phyloP scores from a whole-genome alignment of 495 filamentous ascomycete species.

The Sabuloglossum arenarium region DNA sequence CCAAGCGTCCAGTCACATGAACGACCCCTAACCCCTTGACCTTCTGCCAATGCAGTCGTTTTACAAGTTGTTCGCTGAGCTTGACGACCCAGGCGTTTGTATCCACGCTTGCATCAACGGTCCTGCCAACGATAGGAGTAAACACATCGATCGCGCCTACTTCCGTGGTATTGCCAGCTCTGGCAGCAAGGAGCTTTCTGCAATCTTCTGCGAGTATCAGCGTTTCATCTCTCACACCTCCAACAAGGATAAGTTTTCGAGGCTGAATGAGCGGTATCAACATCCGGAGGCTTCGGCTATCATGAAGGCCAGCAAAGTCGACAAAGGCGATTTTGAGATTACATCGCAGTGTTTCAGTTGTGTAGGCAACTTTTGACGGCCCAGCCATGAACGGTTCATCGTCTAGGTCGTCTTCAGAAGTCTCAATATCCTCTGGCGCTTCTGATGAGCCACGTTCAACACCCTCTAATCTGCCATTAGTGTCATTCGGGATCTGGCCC shows the following conservation, averaged over 20 bases:
- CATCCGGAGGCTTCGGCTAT: constrained; percentile 82
- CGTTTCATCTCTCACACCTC: constrained; percentile 61
- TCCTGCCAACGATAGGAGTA: constrained; percentile 48
- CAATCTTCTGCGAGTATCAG: constrained; percentile 57
- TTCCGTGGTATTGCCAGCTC: constrained; percentile 22
- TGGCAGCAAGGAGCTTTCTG: constrained; percentile 43
- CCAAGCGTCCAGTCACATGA: constrained; percentile 51
- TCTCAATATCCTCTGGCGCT: neutral
- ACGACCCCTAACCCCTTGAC: constrained; percentile 77
- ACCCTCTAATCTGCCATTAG: neutral
- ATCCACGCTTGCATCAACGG: constrained; percentile 80
- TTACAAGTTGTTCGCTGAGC: constrained; percentile 60
- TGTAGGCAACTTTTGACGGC: constrained; percentile 52
- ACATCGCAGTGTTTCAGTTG: constrained; percentile 35
- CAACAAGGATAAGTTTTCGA: constrained; percentile 76
- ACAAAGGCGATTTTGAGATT: constrained; percentile 63
- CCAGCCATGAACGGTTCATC: constrained; percentile 29
- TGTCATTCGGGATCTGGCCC: neutral
- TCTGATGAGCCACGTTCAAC: constrained; percentile 5
- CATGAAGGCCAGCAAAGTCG: constrained; percentile 82
- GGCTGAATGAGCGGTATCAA: constrained; percentile 86
- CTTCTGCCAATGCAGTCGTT: constrained; percentile 81
- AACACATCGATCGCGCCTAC: constrained; percentile 41
- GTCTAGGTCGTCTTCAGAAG: constrained; percentile 24
- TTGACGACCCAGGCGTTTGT: constrained; percentile 95